Percentiles rank a stretch among this genome's conserved stretches.
These are phyloP conservation scores for Endothia cerciana DNA, from an alignment of 2,329 filamentous ascomycete species.

Conservation along the genomic window DNA sequence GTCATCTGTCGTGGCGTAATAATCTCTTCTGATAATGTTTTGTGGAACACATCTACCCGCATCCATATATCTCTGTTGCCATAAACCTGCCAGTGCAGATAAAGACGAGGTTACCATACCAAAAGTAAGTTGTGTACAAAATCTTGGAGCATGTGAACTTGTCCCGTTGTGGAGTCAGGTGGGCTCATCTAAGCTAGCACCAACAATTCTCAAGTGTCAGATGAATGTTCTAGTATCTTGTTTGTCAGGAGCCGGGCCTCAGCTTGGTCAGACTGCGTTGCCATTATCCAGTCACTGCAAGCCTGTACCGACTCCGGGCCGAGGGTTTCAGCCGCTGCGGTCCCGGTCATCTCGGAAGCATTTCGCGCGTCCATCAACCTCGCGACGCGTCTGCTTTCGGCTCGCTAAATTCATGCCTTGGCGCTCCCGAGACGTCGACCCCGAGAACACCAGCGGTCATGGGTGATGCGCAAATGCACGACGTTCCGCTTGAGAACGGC, in stretches of 20 bases:
- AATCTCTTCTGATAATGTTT: not conserved
- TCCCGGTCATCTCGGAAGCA: not conserved
- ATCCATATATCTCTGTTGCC: not conserved
- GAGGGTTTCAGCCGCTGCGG: not conserved
- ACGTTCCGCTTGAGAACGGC: slow-evolving; percentile 39
- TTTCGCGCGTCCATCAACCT: not conserved
- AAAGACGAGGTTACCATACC: not conserved
- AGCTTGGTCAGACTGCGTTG: not conserved
- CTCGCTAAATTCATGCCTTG: not conserved
- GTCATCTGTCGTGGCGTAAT: not conserved
- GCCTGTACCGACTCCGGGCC: not conserved
- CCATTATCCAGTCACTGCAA: not conserved
- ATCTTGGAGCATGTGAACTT: slow-evolving; percentile 1
- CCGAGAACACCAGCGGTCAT: slow-evolving; percentile 28
- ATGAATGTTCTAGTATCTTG: not conserved
- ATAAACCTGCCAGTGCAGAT: not conserved
- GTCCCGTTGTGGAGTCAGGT: not conserved
- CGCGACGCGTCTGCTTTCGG: slow-evolving; percentile 7
- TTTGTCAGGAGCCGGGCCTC: not conserved
- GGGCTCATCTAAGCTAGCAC: not conserved
- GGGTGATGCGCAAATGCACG: slow-evolving; percentile 27
- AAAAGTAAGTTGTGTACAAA: not conserved
- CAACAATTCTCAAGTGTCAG: not conserved
- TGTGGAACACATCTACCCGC: not conserved
- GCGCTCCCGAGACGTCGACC: no score